Percentiles rank a stretch among this genome's conserved stretches.
Conservation (phyloP, 495 filamentous ascomycete species). For the Diplogelasinospora grovesii region DNA sequence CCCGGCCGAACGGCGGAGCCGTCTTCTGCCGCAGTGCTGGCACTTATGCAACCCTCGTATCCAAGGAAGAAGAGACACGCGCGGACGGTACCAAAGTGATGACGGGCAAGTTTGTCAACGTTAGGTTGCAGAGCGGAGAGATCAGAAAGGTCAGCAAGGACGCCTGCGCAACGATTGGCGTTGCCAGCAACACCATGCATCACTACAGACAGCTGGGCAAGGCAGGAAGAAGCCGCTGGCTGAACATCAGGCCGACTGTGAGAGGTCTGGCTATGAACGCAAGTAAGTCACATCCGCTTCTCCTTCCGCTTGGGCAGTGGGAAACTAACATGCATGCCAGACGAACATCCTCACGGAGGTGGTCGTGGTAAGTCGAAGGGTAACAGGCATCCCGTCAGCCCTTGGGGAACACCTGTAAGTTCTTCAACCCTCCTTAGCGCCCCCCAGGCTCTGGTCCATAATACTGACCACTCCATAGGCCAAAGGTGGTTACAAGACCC, state of each 20-base stretch:
- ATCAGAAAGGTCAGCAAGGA: constrained; percentile 80
- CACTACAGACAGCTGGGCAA: constrained; percentile 89
- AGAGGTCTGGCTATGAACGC: constrained; percentile 98
- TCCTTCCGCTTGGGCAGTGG: too few species aligned
- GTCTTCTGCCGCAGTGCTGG: constrained; percentile 93
- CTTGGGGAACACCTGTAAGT: constrained; percentile 92
- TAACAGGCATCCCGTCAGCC: constrained; percentile 87
- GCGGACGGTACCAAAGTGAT: constrained; percentile 46
- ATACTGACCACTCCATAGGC: constrained; percentile 50
- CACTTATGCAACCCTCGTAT: constrained; percentile 78
- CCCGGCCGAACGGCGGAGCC: constrained; percentile 60
- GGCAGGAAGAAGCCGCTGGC: constrained; percentile 84
- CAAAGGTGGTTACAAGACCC: constrained; percentile 96
- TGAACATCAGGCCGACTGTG: constrained; percentile 89
- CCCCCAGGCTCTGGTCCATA: constrained; percentile 1
- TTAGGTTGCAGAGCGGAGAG: constrained; percentile 88
- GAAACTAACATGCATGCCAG: constrained; percentile 33
- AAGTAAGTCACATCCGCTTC: constrained; percentile 40
- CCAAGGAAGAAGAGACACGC: constrained; percentile 68
- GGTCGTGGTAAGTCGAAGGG: constrained; percentile 98
- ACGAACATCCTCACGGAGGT: constrained; percentile 96
- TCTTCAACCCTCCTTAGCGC: constrained; percentile 3
- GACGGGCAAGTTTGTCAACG: constrained; percentile 62
- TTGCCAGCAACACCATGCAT: constrained; percentile 86
- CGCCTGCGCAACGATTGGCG: constrained; percentile 87